Percentiles rank a stretch among this genome's conserved stretches.
phyloP scores from a whole-genome alignment of 2,329 filamentous ascomycete genomes.

The Penicillium sp. region DNA sequence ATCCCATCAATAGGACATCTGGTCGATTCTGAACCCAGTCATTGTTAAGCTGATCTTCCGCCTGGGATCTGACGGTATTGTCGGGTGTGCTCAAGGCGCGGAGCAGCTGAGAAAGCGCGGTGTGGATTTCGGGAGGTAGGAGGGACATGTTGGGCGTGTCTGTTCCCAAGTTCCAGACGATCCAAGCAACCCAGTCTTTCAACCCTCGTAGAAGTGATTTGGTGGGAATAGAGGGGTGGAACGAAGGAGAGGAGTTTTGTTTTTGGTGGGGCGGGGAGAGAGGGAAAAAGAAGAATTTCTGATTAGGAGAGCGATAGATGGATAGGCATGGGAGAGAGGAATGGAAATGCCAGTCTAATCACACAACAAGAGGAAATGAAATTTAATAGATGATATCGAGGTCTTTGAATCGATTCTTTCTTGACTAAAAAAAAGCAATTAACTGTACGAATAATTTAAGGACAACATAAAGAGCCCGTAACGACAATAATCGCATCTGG shows the following conservation, averaged over 20 bases:
- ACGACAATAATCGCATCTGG: conserved; percentile 1
- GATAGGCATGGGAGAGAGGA: conserved; percentile 15
- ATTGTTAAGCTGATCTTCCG: conserved; percentile 84
- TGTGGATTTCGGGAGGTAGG: conserved; percentile 77
- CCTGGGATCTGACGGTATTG: conserved; percentile 78
- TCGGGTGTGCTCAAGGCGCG: conserved; percentile 85
- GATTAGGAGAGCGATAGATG: conserved; percentile 23
- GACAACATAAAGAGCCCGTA: conserved; percentile 13
- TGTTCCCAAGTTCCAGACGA: conserved; percentile 30
- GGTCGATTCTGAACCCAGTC: conserved; percentile 83
- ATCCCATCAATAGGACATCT: conserved; percentile 86
- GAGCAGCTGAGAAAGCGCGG: conserved; percentile 80
- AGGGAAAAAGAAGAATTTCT: conserved; percentile 27
- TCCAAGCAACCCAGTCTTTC: conserved; percentile 21
- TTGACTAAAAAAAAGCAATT: not conserved
- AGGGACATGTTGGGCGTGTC: conserved; percentile 67
- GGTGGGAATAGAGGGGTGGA: conserved; percentile 18
- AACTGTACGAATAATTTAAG: not conserved
- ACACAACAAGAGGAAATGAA: conserved; percentile 6
- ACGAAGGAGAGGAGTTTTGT: conserved; percentile 27
- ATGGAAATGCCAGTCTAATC: not conserved
- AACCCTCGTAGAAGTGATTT: conserved; percentile 15
- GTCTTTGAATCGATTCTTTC: not conserved
- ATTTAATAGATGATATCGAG: not conserved
- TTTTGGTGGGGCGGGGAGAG: conserved; percentile 32